These are phyloP conservation scores for Aspergillus brasiliensis DNA, from an alignment of 2,329 filamentous ascomycete species.

Conservation along the genomic window DNA sequence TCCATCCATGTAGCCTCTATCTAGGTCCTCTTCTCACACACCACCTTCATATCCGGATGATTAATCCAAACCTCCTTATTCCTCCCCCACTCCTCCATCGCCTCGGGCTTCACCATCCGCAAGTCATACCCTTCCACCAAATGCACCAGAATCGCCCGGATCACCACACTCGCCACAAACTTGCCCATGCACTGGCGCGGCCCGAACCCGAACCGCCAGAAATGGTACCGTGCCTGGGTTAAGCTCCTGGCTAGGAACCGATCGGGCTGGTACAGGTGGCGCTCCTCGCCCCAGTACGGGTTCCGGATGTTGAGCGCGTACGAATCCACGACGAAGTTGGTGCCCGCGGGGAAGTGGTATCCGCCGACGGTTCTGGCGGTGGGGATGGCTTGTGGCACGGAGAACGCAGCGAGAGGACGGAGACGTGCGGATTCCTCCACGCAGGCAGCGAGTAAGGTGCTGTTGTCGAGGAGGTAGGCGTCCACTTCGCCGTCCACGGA, in stretches of 20 bases:
- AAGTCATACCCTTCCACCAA: slow-evolving; percentile 13
- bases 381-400: slow-evolving; percentile 45
- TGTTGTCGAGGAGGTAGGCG: slow-evolving; percentile 27
- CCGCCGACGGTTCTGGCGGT: slow-evolving; percentile 37
- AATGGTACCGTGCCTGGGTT: slow-evolving; percentile 35
- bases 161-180: slow-evolving; percentile 43
- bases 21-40: slow-evolving; percentile 1
- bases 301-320: slow-evolving; percentile 47
- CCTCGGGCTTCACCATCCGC: neutral
- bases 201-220: slow-evolving; percentile 52
- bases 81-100: slow-evolving; percentile 1
- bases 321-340: slow-evolving; percentile 48
- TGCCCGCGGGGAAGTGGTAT: slow-evolving; percentile 40
- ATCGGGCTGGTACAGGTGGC: slow-evolving; percentile 36
- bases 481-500: slow-evolving; percentile 23
- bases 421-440: slow-evolving; percentile 46
- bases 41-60: slow-evolving; percentile 10
- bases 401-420: slow-evolving; percentile 44
- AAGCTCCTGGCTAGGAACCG: slow-evolving; percentile 15
- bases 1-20: neutral
- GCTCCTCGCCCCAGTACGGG: slow-evolving; percentile 44
- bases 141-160: slow-evolving; percentile 24
- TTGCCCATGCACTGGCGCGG: slow-evolving; percentile 49
- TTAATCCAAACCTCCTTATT: slow-evolving; percentile 14
- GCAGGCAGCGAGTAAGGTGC: slow-evolving; percentile 35